phyloP scores from a whole-genome alignment of 2,329 filamentous ascomycete species.

The Tolypocladium capitatum region DNA sequence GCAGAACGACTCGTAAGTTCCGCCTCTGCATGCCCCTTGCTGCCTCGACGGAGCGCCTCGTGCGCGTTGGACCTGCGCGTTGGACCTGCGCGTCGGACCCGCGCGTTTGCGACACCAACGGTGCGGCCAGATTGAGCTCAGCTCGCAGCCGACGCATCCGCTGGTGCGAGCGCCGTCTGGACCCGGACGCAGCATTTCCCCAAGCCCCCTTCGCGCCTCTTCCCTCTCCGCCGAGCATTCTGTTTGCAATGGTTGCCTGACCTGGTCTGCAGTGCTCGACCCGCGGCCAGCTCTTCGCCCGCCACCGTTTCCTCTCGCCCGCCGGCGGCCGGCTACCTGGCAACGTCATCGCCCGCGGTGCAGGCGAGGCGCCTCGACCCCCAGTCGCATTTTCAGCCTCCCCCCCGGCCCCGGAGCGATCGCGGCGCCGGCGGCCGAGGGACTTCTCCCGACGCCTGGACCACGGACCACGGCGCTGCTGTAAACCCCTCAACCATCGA shows the following conservation, averaged over 20 bases:
- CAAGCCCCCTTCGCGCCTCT: not conserved
- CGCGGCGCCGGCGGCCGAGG: constrained; percentile 52
- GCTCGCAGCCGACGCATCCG: not conserved
- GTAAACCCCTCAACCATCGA: constrained; percentile 10
- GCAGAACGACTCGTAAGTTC: constrained; percentile 4
- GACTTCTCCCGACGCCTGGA: not conserved
- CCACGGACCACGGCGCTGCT: not conserved
- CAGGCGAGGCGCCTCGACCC: constrained; percentile 37
- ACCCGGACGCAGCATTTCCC: too few relatives aligned
- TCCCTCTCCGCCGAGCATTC: not conserved
- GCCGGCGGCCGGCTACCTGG: constrained; percentile 55
- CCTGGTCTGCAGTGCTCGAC: not conserved
- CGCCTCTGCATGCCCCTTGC: not conserved
- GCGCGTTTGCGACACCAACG: not conserved
- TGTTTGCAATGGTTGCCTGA: not conserved
- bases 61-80: not conserved
- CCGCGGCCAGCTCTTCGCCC: constrained; percentile 12
- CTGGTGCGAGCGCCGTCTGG: too few relatives aligned
- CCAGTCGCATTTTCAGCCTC: constrained; percentile 18
- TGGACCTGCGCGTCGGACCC: not conserved
- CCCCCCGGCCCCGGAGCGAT: constrained; percentile 46
- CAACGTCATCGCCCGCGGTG: constrained; percentile 54
- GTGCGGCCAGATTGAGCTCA: not conserved
- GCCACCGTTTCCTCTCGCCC: constrained; percentile 36
- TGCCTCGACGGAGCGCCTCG: not conserved